Conservation (phyloP, 2,329 filamentous ascomycete species). For the Neurospora sp. region DNA sequence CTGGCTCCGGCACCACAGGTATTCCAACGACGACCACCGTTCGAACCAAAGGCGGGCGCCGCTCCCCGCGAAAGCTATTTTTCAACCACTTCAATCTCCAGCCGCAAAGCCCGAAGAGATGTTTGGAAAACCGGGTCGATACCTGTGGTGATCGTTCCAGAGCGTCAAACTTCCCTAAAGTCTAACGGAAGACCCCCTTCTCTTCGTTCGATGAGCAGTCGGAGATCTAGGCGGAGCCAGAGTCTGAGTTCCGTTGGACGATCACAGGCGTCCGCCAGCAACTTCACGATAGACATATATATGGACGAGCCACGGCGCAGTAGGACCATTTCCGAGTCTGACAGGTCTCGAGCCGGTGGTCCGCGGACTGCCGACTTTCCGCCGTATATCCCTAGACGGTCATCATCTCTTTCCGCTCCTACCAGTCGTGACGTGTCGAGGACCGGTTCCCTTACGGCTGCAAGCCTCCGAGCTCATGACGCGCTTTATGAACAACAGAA, state of each 20-base stretch:
- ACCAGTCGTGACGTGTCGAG: slow-evolving; percentile 49
- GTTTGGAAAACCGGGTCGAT: slow-evolving; percentile 50
- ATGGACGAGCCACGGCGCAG: slow-evolving; percentile 24
- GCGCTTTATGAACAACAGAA: slow-evolving; percentile 25
- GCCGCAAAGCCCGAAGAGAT: slow-evolving; percentile 45
- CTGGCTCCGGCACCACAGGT: slow-evolving; percentile 24
- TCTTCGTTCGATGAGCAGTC: slow-evolving; percentile 51
- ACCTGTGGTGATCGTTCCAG: slow-evolving; percentile 52
- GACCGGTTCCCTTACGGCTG: slow-evolving; percentile 45
- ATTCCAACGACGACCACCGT: slow-evolving; percentile 2
- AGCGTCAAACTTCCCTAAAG: slow-evolving; percentile 43
- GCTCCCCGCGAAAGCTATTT: slow-evolving; percentile 32
- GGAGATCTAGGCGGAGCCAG: slow-evolving; percentile 40
- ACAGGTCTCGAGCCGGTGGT: slow-evolving; percentile 33
- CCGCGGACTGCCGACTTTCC: slow-evolving; percentile 51
- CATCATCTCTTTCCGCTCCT: slow-evolving; percentile 52
- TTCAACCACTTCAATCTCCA: slow-evolving; percentile 43
- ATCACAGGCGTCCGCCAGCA: slow-evolving; percentile 31
- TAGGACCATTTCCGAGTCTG: slow-evolving; percentile 36
- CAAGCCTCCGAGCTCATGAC: slow-evolving; percentile 48
- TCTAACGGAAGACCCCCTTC: slow-evolving; percentile 40
- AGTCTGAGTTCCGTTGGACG: slow-evolving; percentile 40
- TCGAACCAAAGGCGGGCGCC: slow-evolving; percentile 20
- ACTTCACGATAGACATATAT: slow-evolving; percentile 30
- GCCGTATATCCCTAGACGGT: slow-evolving; percentile 44